Conservation (phyloP, 352 stramenopile species). For the Phytophthora foliorum region DNA sequence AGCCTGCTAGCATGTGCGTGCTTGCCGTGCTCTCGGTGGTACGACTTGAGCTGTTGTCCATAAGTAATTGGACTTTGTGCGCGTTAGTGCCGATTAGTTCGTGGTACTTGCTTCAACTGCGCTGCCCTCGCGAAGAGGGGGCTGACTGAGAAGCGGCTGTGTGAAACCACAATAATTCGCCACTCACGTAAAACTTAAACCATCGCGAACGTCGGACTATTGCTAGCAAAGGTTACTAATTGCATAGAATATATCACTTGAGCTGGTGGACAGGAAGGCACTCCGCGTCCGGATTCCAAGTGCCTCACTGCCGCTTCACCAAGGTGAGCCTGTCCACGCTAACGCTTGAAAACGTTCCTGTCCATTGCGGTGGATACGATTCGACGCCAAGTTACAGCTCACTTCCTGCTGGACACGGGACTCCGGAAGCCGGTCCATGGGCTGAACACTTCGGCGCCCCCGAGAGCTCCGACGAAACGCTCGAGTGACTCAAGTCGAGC, state of each 20-base stretch:
- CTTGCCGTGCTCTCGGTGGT: neutral
- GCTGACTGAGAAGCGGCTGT: neutral
- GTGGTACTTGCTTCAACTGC: constrained; percentile 27
- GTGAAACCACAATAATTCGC: constrained; percentile 15
- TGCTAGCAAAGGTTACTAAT: constrained; percentile 30
- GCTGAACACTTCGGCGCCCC: constrained; percentile 27
- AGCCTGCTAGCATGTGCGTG: constrained; percentile 4
- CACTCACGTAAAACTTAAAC: constrained; percentile 19
- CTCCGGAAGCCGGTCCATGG: constrained; percentile 17
- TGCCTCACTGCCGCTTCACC: constrained; percentile 11
- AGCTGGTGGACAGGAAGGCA: constrained; percentile 5
- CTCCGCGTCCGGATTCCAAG: constrained; percentile 7
- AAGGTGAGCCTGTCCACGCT: constrained; percentile 22
- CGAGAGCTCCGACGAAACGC: constrained; percentile 21
- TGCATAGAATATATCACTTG: constrained; percentile 30
- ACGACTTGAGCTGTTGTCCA: constrained; percentile 6
- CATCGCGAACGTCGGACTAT: constrained; percentile 14
- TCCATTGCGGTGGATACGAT: constrained; percentile 11
- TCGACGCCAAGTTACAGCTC: constrained; percentile 4
- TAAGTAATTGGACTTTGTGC: constrained; percentile 30
- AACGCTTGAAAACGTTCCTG: neutral
- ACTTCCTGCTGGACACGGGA: constrained; percentile 13
- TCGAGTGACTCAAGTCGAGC: constrained; percentile 24
- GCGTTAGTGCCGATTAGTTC: constrained; percentile 26
- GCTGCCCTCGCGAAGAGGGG: constrained; percentile 9